These are phyloP conservation scores for Globisporangium radiosum DNA, from an alignment of 352 stramenopile species.

Conservation along the genomic window DNA sequence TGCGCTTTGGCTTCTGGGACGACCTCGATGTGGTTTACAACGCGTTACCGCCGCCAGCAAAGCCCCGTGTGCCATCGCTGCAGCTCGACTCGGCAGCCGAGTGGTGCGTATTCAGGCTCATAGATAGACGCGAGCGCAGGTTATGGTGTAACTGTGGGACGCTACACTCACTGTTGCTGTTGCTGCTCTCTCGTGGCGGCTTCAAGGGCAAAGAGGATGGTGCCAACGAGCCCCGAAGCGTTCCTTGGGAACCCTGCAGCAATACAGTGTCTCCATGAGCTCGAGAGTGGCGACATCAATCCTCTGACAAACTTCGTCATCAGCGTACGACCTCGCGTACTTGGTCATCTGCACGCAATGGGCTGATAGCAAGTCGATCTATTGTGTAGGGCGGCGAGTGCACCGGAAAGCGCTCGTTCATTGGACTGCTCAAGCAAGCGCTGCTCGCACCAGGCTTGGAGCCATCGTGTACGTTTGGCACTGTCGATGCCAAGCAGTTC, in stretches of 20 bases:
- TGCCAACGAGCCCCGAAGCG: constrained; percentile 23
- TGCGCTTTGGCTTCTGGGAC: constrained; percentile 54
- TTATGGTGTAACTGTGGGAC: not conserved
- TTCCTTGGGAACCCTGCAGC: constrained; percentile 48
- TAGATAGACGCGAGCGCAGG: too few species aligned
- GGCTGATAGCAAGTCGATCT: too few species aligned
- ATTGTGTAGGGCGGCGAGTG: constrained; percentile 29
- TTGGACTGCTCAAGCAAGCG: constrained; percentile 29
- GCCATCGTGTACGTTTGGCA: constrained; percentile 19
- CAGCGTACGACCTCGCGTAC: constrained; percentile 22
- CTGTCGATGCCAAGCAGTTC: constrained; percentile 33
- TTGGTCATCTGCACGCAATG: too few species aligned
- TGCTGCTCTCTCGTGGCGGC: too few species aligned
- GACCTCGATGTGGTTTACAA: constrained; percentile 50
- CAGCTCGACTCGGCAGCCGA: constrained; percentile 19
- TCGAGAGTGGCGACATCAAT: constrained; percentile 9
- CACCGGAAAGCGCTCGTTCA: constrained; percentile 46
- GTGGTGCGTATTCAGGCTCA: constrained; percentile 25
- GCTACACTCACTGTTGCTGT: not conserved
- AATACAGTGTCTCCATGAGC: constrained; percentile 16
- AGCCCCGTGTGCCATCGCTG: constrained; percentile 35
- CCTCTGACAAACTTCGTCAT: constrained; percentile 58
- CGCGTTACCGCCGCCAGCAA: constrained; percentile 22
- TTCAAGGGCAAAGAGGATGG: constrained; percentile 29
- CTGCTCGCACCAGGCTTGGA: constrained; percentile 18